phyloP scores from a whole-genome alignment of 306 rosid genomes.

The Vachellia pachyceras region DNA sequence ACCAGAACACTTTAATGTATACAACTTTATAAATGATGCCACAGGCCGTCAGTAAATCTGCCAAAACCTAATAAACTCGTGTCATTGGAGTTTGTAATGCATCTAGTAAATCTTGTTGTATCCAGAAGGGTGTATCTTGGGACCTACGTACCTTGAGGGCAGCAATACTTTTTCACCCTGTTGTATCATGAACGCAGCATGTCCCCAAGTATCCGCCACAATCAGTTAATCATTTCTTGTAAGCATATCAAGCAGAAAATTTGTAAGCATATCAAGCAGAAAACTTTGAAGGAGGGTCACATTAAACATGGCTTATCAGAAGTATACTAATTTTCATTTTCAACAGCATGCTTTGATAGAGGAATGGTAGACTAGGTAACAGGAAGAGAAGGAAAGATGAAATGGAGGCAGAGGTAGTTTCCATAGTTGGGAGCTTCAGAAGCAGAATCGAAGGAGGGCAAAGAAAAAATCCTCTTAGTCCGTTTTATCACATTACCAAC shows the following conservation, averaged over 20 bases:
- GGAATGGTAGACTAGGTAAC: background rate
- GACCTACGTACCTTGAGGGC: background rate
- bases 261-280: slow-evolving; percentile 1
- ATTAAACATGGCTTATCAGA: background rate
- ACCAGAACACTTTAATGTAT: background rate
- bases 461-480: background rate
- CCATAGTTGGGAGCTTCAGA: background rate
- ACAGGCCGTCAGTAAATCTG: background rate
- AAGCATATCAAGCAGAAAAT: no score
- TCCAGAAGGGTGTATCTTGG: background rate
- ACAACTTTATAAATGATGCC: background rate
- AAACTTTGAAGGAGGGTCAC: background rate
- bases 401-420: background rate
- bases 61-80: background rate
- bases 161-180: background rate
- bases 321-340: background rate
- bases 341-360: background rate
- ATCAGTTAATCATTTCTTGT: slow-evolving; percentile 1
- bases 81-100: background rate
- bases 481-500: background rate
- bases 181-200: background rate
- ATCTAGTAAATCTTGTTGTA: background rate
- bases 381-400: background rate
- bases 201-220: background rate
- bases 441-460: background rate